Conservation (phyloP, 2,329 filamentous ascomycete species). For the Colletotrichum chrysophilum region DNA sequence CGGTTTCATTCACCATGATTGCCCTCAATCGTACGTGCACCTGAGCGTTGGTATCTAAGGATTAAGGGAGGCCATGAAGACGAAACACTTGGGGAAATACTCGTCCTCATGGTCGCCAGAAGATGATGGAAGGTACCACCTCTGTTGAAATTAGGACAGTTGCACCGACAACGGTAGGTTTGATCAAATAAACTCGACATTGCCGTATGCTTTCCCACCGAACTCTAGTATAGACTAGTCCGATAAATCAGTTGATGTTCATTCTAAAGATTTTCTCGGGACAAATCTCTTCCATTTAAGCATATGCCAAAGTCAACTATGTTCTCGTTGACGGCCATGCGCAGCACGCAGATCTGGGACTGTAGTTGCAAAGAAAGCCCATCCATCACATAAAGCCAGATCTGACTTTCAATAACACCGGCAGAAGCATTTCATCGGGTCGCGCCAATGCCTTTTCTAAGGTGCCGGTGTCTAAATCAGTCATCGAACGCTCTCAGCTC, state of each 20-base stretch:
- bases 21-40: background rate
- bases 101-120: background rate
- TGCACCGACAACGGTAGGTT: accelerated
- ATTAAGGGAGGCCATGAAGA: background rate
- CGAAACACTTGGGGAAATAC: background rate
- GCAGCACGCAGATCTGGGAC: background rate
- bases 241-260: background rate
- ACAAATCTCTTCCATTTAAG: background rate
- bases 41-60: background rate
- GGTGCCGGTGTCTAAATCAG: background rate
- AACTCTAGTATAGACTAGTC: background rate
- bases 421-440: accelerated
- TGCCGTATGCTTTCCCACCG: background rate
- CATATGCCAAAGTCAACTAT: background rate
- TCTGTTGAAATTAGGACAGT: background rate
- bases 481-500: background rate
- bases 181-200: background rate
- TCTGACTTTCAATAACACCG: background rate
- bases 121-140: background rate
- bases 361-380: background rate
- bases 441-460: background rate
- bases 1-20: background rate
- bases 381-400: background rate
- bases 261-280: background rate
- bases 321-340: background rate